Conservation (phyloP, 441 rosid species). For the Metrosideros polymorpha region DNA sequence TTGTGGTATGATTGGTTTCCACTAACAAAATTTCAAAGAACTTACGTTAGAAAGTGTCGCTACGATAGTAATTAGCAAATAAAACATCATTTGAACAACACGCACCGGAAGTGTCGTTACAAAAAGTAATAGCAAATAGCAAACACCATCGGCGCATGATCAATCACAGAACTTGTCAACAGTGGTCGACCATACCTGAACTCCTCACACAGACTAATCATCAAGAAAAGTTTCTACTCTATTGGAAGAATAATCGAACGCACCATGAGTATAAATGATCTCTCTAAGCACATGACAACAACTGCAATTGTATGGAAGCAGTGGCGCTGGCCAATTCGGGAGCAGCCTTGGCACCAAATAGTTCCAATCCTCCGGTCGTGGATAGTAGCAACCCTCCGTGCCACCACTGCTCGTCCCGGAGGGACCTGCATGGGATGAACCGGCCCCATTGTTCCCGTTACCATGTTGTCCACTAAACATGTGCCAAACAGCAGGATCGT, state of each 20-base stretch:
- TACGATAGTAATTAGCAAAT: background rate
- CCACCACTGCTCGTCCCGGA: conserved; percentile 6
- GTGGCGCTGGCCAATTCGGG: conserved; percentile 15
- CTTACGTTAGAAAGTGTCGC: background rate
- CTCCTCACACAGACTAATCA: background rate
- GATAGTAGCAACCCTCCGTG: background rate
- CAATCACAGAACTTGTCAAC: background rate
- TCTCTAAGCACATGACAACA: conserved; percentile 53
- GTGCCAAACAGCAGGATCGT: background rate
- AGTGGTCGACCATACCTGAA: background rate
- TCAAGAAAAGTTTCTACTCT: background rate
- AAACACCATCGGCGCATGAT: no score
- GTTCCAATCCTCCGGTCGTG: background rate
- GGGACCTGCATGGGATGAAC: background rate
- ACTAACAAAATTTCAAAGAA: background rate
- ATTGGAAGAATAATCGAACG: background rate
- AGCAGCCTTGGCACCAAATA: conserved; percentile 1
- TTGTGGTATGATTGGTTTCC: conserved; percentile 19
- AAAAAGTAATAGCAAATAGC: background rate
- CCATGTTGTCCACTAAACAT: background rate
- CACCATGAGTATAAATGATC: conserved; percentile 49
- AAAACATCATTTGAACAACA: background rate
- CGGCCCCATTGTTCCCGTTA: conserved; percentile 7
- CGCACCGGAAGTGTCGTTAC: background rate
- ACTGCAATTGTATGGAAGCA: conserved; percentile 24